Base-by-base conservation (phyloP, 768 basidiomycete genomes). In the Tephrocybe sp. region DNA sequence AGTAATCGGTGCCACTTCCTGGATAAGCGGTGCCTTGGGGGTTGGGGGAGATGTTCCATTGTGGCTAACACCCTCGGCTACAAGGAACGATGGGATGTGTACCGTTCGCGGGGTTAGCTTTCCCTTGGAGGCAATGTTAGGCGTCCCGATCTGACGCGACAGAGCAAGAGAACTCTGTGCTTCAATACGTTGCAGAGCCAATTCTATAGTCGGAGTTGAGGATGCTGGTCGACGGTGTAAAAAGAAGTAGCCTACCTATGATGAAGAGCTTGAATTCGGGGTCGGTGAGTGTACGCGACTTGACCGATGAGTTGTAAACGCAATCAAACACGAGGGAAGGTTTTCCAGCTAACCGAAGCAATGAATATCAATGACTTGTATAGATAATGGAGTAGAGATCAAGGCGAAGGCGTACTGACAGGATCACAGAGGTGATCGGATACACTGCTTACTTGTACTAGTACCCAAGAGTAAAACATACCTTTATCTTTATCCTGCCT, bases 111-210 rank as follows among this genome's bases (percentile, higher is more conserved):
- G 75, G 22, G 62, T 59, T 1, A 85, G 77, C 57, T 74, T 78
- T n/a, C 89, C 89, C 64, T 92, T 92, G 44, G 83, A 82, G 3
- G 77, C 67, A 44, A 92, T 88, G 64, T 92, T 92, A 5, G 89
- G 89, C 0, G 79, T 86, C 19, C 77, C 77, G 52, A 92, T 81
- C 40, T 80, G 74, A 19, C 87, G 79, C 1, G 89, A 88, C 36
- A 91, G 76, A 0, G 71, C 55, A n/a, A 89, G 60, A 4, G 72
- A 60, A 7, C 78, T 75, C 53, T 86, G 83, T 0, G 75, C 73
- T 67, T 89, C 86, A 38, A 87, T 78, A 8, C 79, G 80, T 57
- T 86, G 84, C 3, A 89, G 63, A 0, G 82, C 81, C 9, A 88
- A 75, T 65, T 90, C 87, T 90, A 55, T 30, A 26, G 9, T 22